Base-by-base conservation (phyloP, 768 basidiomycete genomes). In the Lactarius sanguifluus region DNA sequence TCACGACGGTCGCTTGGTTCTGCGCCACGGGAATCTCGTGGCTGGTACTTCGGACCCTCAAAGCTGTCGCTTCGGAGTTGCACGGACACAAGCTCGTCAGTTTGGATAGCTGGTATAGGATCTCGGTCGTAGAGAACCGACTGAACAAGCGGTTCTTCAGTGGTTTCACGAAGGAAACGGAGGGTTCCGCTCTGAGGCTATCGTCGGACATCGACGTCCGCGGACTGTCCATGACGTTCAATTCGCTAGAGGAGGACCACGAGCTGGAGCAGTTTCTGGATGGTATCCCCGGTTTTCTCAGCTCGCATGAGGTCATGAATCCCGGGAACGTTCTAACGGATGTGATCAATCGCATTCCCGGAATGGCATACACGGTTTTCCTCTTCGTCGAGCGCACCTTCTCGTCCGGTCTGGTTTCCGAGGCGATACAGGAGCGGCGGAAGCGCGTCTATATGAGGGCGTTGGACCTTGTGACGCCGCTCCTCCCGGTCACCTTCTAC, bases 171-270 rank as follows among this genome's bases (percentile, higher is more conserved):
- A 67, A 32, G 62, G 62, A 63, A 36, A 60, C 62, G 16, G 66
- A 67, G 32, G 52, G 59, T 4, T 47, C 54, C 6, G 66, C 66
- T 40, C 23, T 67, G 40, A 34, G 41, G 16, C 12, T 64, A 23
- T 64, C 62, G 7, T 47, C 66, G 1, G 61, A 59, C 4, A 67
- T 67, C 43, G 66, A 67, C 43, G 41, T 64, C 25, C 67, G 67
- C 15, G 67, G 64, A 12, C 32, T 68, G 30, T 47, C 56, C 28
- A 61, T 59, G 59, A 68, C 59, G 5, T 61, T 68, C 30, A 61
- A 68, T 6, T 66, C 64, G 20, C 34, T 68, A 45, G 67, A 68
- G 40, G 67, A 68, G 59, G 67, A 68, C 38, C 55, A 68, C 45
- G 67, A 68, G 8, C 36, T 68, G 16, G 67, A 68, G 38, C 32